Evolutionary conservation across 139 green algal genomes (phyloP).

Genomic region (Desmodesmus armatus): DNA sequence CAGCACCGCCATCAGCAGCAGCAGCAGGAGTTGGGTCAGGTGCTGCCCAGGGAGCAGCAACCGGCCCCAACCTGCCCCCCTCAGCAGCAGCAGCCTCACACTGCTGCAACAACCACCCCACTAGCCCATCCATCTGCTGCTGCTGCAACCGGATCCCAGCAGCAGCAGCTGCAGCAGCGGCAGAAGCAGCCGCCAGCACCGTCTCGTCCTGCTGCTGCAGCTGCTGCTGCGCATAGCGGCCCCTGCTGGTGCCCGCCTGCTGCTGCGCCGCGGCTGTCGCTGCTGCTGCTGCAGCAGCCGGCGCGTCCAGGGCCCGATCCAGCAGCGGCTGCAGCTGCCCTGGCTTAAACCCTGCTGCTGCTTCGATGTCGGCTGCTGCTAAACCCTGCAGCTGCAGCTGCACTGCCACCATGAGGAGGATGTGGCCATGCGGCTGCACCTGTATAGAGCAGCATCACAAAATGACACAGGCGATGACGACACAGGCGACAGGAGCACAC

Average conservation of each 20-base stretch:
- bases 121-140: not conserved
- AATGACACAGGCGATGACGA: no score
- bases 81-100: not conserved
- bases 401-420: conserved; percentile 26
- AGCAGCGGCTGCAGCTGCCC: not conserved
- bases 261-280: not conserved
- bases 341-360: conserved; percentile 19
- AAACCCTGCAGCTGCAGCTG: conserved; percentile 16
- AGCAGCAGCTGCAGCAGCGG: conserved; percentile 9
- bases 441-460: no score
- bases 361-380: not conserved
- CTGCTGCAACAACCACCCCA: conserved; percentile 33
- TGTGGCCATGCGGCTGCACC: not conserved
- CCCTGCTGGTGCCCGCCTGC: not conserved
- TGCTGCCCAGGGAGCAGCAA: not conserved
- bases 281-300: conserved; percentile 1
- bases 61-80: not conserved
- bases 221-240: not conserved
- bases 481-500: no score
- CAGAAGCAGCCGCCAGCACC: conserved; percentile 2
- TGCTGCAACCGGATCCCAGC: not conserved
- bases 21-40: not conserved
- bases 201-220: not conserved
- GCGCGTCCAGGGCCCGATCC: not conserved
- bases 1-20: not conserved